phyloP scores from a whole-genome alignment of 306 rosid species.

The Hylodesmum podocarpum region DNA sequence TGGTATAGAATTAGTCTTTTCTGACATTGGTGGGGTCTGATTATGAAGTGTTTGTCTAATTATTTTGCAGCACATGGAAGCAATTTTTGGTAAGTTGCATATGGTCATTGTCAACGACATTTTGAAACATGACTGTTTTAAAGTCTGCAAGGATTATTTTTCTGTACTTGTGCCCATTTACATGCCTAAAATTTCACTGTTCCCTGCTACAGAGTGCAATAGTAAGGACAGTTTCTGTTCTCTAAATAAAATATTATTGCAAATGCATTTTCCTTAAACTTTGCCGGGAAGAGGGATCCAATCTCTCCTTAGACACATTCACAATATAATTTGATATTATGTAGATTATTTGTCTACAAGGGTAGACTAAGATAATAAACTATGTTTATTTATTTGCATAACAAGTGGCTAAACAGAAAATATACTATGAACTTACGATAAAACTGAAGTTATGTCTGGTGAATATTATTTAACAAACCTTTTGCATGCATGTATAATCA shows the following conservation, averaged over 20 bases:
- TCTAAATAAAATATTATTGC: slow-evolving; percentile 32
- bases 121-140: slow-evolving; percentile 25
- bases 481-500: slow-evolving; percentile 23
- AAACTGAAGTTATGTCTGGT: slow-evolving; percentile 26
- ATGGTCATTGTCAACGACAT: slow-evolving; percentile 24
- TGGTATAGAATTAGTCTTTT: neutral
- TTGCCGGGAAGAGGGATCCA: slow-evolving; percentile 41
- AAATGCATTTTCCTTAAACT: slow-evolving; percentile 26
- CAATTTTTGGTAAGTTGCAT: neutral
- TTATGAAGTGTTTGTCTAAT: neutral
- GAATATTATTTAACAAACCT: slow-evolving; percentile 11
- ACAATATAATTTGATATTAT: slow-evolving; percentile 17
- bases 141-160: slow-evolving; percentile 17
- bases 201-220: slow-evolving; percentile 17
- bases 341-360: slow-evolving; percentile 16
- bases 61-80: slow-evolving; percentile 30
- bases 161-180: slow-evolving; percentile 24
- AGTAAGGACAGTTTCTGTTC: slow-evolving; percentile 29
- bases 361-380: slow-evolving; percentile 8
- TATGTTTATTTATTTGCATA: slow-evolving; percentile 4
- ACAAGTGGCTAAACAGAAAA: slow-evolving; percentile 14
- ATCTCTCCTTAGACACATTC: slow-evolving; percentile 2
- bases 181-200: slow-evolving; percentile 27
- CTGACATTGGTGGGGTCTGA: neutral
- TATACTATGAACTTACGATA: slow-evolving; percentile 3